phyloP scores from a whole-genome alignment of 257 asterid species.

The Perilla frutescens region DNA sequence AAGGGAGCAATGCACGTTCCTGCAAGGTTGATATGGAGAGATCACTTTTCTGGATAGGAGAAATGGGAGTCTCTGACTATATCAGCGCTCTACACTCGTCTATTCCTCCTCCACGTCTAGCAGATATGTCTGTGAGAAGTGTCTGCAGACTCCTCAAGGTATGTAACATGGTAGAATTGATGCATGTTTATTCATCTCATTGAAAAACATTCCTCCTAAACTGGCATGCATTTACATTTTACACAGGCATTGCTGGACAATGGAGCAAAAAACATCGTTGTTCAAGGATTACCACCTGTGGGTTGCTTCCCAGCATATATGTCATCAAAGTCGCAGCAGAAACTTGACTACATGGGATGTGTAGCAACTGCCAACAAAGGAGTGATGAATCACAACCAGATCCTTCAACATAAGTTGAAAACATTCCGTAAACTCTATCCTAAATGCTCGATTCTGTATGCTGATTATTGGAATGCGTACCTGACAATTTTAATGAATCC shows the following conservation, averaged over 20 bases:
- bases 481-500: slow-evolving; percentile 39
- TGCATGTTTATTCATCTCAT: not conserved
- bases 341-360: slow-evolving; percentile 51
- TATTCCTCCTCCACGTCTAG: slow-evolving; percentile 33
- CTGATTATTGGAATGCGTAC: slow-evolving; percentile 54
- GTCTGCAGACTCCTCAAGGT: slow-evolving; percentile 47
- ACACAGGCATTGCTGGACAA: slow-evolving; percentile 34
- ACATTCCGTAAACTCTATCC: slow-evolving; percentile 39
- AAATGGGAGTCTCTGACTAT: slow-evolving; percentile 49
- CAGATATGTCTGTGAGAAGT: slow-evolving; percentile 37
- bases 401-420: slow-evolving; percentile 42
- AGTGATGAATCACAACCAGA: slow-evolving; percentile 44
- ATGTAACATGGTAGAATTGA: not conserved
- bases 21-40: slow-evolving; percentile 44
- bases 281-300: slow-evolving; percentile 58
- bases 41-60: slow-evolving; percentile 61
- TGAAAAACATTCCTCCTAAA: not conserved
- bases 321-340: slow-evolving; percentile 27
- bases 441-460: slow-evolving; percentile 39
- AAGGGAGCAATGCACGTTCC: slow-evolving; percentile 6
- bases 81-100: slow-evolving; percentile 36
- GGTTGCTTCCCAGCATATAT: slow-evolving; percentile 55
- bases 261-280: slow-evolving; percentile 51
- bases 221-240: not conserved
- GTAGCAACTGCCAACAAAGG: slow-evolving; percentile 40